These are phyloP conservation scores for Microdochium nivale DNA, from an alignment of 2,329 filamentous ascomycete species.

Conservation along the genomic window DNA sequence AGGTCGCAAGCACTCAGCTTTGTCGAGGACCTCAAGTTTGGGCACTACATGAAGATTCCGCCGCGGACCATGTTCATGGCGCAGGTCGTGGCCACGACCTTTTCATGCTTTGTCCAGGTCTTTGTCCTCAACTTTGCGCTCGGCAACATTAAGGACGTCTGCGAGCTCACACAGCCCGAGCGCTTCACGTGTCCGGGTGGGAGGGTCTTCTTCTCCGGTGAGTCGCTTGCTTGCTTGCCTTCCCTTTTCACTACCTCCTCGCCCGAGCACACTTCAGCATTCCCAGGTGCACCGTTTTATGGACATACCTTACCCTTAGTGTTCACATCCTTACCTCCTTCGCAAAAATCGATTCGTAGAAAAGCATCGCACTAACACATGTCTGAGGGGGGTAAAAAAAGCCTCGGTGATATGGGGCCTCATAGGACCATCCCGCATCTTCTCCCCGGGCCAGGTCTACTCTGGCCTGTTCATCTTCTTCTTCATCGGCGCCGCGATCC, in stretches of 20 bases:
- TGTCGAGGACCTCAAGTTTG: conserved; percentile 58
- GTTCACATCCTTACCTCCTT: no score
- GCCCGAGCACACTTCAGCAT: neutral
- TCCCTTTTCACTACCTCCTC: neutral
- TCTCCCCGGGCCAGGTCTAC: conserved; percentile 55
- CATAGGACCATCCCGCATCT: conserved; percentile 55
- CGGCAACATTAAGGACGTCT: conserved; percentile 53
- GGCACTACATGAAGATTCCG: conserved; percentile 66
- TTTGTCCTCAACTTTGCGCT: conserved; percentile 55
- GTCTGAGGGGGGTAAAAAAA: conserved; percentile 7
- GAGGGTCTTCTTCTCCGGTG: conserved; percentile 54
- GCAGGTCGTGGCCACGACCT: conserved; percentile 57
- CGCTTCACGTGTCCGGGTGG: conserved; percentile 57
- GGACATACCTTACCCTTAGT: no score
- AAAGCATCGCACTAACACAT: neutral
- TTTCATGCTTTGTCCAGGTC: conserved; percentile 60
- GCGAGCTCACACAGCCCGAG: conserved; percentile 44
- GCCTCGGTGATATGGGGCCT: conserved; percentile 62
- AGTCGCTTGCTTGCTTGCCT: conserved; percentile 4
- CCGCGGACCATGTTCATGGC: conserved; percentile 58
- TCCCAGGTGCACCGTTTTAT: no score
- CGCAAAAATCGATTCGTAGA: no score
- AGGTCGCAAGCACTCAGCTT: conserved; percentile 54
- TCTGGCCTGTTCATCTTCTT: conserved; percentile 52
- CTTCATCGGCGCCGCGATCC: conserved; percentile 42